Base-by-base conservation (phyloP, 2,329 filamentous ascomycete species). In the Sporothrix schenckii region DNA sequence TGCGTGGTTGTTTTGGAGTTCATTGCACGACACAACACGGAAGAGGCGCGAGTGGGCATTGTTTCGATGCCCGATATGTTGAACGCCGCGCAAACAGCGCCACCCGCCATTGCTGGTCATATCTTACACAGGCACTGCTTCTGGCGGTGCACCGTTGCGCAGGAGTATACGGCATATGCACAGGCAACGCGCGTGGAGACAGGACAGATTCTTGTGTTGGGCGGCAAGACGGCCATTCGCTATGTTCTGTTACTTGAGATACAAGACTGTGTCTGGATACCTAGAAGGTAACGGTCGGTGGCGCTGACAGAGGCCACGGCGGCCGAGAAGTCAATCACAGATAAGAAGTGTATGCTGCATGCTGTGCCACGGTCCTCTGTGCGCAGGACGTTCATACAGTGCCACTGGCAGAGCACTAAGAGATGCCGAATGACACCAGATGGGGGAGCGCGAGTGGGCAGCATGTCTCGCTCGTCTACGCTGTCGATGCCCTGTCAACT, bases 271-370 rank as follows among this genome's bases (percentile, higher is more conserved):
- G 14, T 39, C 44, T 11, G 16, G 49, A 50, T 13, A 21, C 19
- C 27, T 14, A 24, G 41, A 11, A 68, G 24, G 66, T 39, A 68
- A 68, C 53, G 41, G 66, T 54, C 53, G 66, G 66, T 58, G 53
- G 53, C 53, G 53, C 66, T 41, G 66, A 67, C 21, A 21, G 24
- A 41, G n/a, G 27, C 27, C 34, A 44, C 1, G 19, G 9, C 16
- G 34, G 21, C 27, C 34, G 47, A 13, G 58, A 54, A 21, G 52
- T 6, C 24, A 52, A 21, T 44, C 49, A 68, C 30, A 39, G 65
- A 11, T 30, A 10, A 27, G 30, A 11, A 19, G 47, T 49, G 60
- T 19, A 13, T 13, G 11, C 2, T 58, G 14, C 34, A 34, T 34
- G 34, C 34, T 34, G 34, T 34, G 34, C 34, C 34, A 34, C 34